Evolutionary conservation across 2,329 filamentous ascomycete genomes (phyloP), one percentile per base, ranked within the genome.

Genomic region (Chrysosporium queenslandicum): DNA sequence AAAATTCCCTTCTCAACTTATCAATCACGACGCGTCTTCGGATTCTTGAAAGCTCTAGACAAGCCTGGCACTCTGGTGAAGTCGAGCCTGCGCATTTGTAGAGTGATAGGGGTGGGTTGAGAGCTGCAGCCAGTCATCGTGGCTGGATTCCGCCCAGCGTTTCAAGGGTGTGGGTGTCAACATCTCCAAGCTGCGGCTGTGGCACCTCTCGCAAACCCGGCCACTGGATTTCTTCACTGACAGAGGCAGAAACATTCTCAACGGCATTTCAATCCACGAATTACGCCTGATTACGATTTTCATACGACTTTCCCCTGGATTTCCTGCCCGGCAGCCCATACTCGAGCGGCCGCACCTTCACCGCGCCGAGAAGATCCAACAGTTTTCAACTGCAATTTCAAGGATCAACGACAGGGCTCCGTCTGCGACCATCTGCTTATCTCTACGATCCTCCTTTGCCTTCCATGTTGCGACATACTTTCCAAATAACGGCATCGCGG

Each of bases 401-500:
- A 11, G 16, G 6, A 21, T 40, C n/a, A 16, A 46, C 43, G 18
- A 27, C 46, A 20, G 27, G 25, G 25, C 9, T 16, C 30, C 29
- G 20, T 18, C 34, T 20, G 37, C 36, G 32, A 21, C 34, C 36
- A 39, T 7, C 32, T 20, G 8, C 16, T 23, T 18, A 12, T 40
- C 36, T 18, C 11, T 3, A n/a, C 41, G 8, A 20, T 45, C n/a
- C 11, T 36, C 21, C 20, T 20, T 39, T 37, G 49, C 49, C 49
- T 51, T 51, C 49, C 49, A 51, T 51, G 49, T 25, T 36, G 49
- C 30, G 39, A 45, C 12, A 18, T n/a, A 45, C 27, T 51, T 14
- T 21, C 11, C 30, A 37, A 9, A 29, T 39, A 36, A 37, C 49
- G 27, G 30, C 12, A 34, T 54, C 61, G 65, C 63, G 61, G 55